Evolutionary conservation across 768 basidiomycete species (phyloP), one percentile per base, ranked within the genome.

Genomic region (Collybiopsis luxurians): DNA sequence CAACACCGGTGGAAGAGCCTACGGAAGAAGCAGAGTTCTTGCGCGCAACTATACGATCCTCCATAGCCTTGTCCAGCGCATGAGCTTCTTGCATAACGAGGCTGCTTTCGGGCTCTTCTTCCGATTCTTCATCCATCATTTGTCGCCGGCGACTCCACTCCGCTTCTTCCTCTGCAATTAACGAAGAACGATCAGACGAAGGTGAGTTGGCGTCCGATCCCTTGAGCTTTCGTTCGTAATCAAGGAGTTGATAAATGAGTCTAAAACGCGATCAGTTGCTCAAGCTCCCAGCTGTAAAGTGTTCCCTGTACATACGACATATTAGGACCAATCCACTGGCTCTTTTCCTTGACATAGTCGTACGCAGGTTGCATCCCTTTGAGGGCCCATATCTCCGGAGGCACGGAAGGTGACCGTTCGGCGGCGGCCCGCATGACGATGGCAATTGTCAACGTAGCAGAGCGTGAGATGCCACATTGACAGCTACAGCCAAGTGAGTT

Each of bases 401-500:
- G 85, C 23, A 90, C 89, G 40, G 75, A 75, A 13, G 87, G 75
- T 12, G 82, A 83, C 59, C 78, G 79, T 44, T 82, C 77, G 46
- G 87, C 85, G 27, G 93, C 91, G n/a, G 92, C 90, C 51, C 92
- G 85, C 93, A 96, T 96, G 60, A 95, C 91, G 56, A 95, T 80
- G 36, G 93, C 94, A 59, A 96, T 95, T 48, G 89, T 83, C 67
- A 95, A 73, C 1, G 94, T 95, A 17, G 94, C 94, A 9, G 90
- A 93, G 61, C 94, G 83, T 21, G 93, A 95, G 31, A 96, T 89
- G 63, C 94, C 94, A 71, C 93, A 94, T 73, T 96, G 94, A 70
- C 94, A 96, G 69, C 92, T 94, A 61, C 5, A 60, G 51, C 57
- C 57, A 15, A 40, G 31, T 5, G 13, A 34, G 13, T 34, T 63